These are phyloP conservation scores for Zasmidium angulare DNA, from an alignment of 2,329 filamentous ascomycete genomes.

Conservation along the genomic window DNA sequence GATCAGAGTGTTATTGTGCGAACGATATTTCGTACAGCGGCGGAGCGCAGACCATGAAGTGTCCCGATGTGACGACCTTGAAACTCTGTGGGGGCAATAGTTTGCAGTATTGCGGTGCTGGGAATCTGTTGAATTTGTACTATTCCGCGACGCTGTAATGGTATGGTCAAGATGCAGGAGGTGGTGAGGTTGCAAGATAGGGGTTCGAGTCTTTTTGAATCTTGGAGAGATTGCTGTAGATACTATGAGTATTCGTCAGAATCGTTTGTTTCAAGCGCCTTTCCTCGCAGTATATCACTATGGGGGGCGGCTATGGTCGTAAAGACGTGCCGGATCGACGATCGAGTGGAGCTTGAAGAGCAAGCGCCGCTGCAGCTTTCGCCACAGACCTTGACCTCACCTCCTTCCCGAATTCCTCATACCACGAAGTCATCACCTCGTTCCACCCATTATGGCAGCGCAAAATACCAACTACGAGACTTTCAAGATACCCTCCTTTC, in stretches of 20 bases:
- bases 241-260: not conserved
- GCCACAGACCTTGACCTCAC: no score
- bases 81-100: conserved; percentile 32
- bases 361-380: no score
- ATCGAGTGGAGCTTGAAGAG: not conserved
- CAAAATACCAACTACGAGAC: not conserved
- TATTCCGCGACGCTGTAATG: conserved; percentile 27
- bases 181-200: not conserved
- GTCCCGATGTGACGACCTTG: conserved; percentile 18
- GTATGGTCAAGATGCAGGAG: not conserved
- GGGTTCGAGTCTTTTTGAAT: not conserved
- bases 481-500: not conserved
- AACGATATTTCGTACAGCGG: conserved; percentile 19
- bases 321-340: not conserved
- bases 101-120: conserved; percentile 32
- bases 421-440: not conserved
- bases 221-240: not conserved
- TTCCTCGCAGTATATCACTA: no score
- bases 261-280: not conserved
- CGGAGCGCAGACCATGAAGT: conserved; percentile 21
- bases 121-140: conserved; percentile 33
- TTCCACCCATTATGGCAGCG: not conserved
- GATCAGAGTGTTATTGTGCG: conserved; percentile 30
- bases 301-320: no score
- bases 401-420: not conserved